Evolutionary conservation across 768 basidiomycete species (phyloP).

Genomic region (Brasilioporus rufonigricans): DNA sequence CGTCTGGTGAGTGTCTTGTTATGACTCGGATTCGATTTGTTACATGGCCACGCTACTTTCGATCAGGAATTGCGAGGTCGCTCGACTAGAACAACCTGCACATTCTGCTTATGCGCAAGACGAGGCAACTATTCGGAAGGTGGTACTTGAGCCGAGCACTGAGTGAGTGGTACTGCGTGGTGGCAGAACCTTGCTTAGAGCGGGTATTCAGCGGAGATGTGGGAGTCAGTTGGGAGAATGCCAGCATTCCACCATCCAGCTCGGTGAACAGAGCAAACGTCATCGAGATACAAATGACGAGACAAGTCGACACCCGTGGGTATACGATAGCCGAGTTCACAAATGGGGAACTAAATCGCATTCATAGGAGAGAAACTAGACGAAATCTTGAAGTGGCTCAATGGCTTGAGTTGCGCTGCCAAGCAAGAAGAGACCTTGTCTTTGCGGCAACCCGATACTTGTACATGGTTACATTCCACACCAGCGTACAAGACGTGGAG

Average conservation of each 20-base stretch:
- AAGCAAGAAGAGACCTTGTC: slow-evolving; percentile 11
- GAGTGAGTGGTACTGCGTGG: not conserved
- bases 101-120: not conserved
- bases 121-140: not conserved
- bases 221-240: too few species aligned
- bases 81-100: not conserved
- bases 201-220: not conserved
- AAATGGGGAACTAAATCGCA: not conserved
- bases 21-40: not conserved
- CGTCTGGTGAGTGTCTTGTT: slow-evolving; percentile 1
- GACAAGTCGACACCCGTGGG: not conserved
- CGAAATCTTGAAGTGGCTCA: slow-evolving; percentile 6
- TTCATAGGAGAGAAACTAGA: slow-evolving; percentile 8
- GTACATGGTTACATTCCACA: not conserved
- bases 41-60: not conserved
- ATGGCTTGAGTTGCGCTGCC: slow-evolving; percentile 8
- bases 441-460: slow-evolving; percentile 14
- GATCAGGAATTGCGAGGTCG: slow-evolving; percentile 8
- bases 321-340: not conserved
- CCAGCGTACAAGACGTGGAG: not conserved
- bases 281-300: not conserved
- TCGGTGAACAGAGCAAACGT: not conserved
- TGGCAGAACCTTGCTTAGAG: not conserved
- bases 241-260: too few species aligned
- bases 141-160: not conserved